Evolutionary conservation across 139 green algal genomes (phyloP), one percentile per base, ranked within the genome.

Genomic region (Coccomyxa sp.): DNA sequence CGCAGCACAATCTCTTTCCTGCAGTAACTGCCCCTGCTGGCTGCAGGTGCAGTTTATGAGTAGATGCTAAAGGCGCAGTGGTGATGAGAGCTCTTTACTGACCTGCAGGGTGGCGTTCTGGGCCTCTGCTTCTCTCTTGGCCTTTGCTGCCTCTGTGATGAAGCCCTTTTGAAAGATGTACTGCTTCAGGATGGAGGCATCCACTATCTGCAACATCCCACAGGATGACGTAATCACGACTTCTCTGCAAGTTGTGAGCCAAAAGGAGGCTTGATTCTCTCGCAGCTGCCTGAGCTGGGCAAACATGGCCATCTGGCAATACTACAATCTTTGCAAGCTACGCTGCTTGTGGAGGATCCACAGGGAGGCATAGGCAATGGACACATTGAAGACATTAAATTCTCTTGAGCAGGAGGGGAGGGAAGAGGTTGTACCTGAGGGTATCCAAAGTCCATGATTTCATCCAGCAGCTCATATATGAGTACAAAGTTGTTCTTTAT

Each of bases 381-480:
- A n/a, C 50, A 64, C 50, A 64, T 64, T 64, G 27, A 1, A 64
- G 5, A 64, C 50, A 22, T 64, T 22, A 64, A 18, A 12, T 18
- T 64, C 5, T 64, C 50, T 22, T 22, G 18, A 64, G 50, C 50
- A 64, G 50, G 18, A 10, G 27, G 50, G 27, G 50, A 64, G 50
- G 22, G 7, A 3, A 38, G 24, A 70, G 2, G 6, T 0, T 78
- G 0, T 70, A 90, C 85, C 80, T 98, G 95, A 27, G 95, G 95
- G 68, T 95, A 96, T 0, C 95, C 95, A 84, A 92, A 93, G 86
- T 98, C 95, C 77, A 97, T 55, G 29, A 86, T 81, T 38, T 96
- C 91, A 85, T 98, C 95, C 37, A 98, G 87, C 76, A 98, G 85
- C 87, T 98, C 95, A 81, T 98, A 98, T 73, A 99, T 97, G 12